Percentiles rank a stretch among this genome's conserved stretches.
Evolutionary conservation across 371 early-diverging fungal species (phyloP).

Genomic region (Actinomortierella ambigua): DNA sequence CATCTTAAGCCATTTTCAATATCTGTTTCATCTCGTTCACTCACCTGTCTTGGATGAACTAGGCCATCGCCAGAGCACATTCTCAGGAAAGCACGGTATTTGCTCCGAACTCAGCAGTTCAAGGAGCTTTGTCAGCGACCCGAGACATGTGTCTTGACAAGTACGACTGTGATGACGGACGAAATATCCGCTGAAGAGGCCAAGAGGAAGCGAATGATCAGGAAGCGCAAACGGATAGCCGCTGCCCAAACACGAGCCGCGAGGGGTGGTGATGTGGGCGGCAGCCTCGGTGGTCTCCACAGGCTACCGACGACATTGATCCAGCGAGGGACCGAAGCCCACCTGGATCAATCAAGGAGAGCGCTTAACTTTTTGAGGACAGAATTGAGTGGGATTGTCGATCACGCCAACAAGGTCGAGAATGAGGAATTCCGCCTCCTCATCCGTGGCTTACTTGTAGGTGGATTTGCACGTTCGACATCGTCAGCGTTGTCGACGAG

Average conservation of each 20-base stretch:
- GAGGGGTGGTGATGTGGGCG: slow-evolving; percentile 6
- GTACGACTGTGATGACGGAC: slow-evolving; percentile 14
- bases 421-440: slow-evolving; percentile 68
- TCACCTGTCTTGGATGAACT: no score
- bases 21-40: no score
- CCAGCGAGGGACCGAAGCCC: slow-evolving; percentile 26
- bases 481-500: background rate
- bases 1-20: background rate
- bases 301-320: background rate
- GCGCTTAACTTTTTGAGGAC: slow-evolving; percentile 76
- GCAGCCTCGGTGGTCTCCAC: no score
- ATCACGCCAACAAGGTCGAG: slow-evolving; percentile 68
- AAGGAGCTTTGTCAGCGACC: slow-evolving; percentile 62
- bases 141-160: slow-evolving; percentile 30
- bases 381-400: slow-evolving; percentile 66
- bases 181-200: no score
- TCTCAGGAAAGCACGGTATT: slow-evolving; percentile 62
- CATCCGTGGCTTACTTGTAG: slow-evolving; percentile 61
- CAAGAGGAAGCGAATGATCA: no score
- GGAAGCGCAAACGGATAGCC: background rate
- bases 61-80: slow-evolving; percentile 69
- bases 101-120: slow-evolving; percentile 72
- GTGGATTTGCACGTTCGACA: slow-evolving; percentile 24
- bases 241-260: slow-evolving; percentile 6
- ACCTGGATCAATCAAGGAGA: slow-evolving; percentile 44